Base-by-base conservation (phyloP, 345 rosid genomes). In the Garcia nutans region DNA sequence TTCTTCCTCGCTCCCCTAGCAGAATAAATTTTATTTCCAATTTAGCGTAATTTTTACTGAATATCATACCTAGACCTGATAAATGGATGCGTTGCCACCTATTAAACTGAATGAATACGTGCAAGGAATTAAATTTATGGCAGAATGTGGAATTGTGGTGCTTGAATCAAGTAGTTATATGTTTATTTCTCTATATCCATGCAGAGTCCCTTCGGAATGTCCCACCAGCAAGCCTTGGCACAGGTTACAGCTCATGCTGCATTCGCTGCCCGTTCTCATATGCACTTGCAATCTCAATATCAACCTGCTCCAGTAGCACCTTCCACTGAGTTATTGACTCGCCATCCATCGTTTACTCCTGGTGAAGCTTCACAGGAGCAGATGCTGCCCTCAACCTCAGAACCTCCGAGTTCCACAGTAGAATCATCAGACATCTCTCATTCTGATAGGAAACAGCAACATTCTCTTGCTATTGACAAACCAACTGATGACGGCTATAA, bases 401-500 rank as follows among this genome's bases (percentile, higher is more conserved):
- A 78, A 19, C 78, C 84, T 65, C 79, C 80, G 26, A 81, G 76
- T 80, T 81, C 91, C 49, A 41, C 57, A 33, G 69, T 79, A 20
- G 86, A 87, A 78, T 64, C 86, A 67, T 80, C 87, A 8, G 87
- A 92, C 62, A 79, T 75, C 33, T 81, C 89, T 52, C 91, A 82
- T 71, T 82, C 88, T 64, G 88, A 91, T 68, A 86, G 79, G 78
- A 91, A 86, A 83, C 83, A 78, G 78, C 89, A 89, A 42, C 76
- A 82, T 75, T 77, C 84, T 63, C 33, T 70, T 73, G 82, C 81
- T 44, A 90, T 88, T 72, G 96, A 91, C 79, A 96, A 96, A 84
- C 96, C 98, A 24, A 88, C 89, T 63, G 90, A 91, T 82, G 99
- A 93, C 79, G 98, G 98, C 57, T 96, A 91, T 75, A 93, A 93